These are phyloP conservation scores for Erodium moschatum DNA, from an alignment of 441 rosid species.

Conservation along the genomic window DNA sequence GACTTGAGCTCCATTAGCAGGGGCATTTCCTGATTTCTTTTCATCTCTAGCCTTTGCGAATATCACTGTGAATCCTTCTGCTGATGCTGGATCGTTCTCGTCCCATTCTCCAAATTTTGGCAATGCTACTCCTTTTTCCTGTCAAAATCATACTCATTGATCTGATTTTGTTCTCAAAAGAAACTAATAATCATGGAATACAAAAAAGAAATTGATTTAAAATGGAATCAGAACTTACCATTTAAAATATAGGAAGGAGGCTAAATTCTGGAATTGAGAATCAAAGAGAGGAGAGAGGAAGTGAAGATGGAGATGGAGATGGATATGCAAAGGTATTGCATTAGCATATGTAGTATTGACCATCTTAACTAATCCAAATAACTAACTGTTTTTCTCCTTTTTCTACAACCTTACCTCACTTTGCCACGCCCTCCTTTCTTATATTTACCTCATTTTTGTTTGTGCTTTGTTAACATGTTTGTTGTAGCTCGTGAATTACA, in stretches of 20 bases:
- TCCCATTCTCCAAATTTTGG: conserved; percentile 95
- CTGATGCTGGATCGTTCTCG: conserved; percentile 78
- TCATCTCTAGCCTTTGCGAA: conserved; percentile 76
- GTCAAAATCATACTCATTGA: conserved; percentile 13
- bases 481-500: too few species aligned
- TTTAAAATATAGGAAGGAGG: neutral
- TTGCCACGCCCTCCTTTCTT: too few species aligned
- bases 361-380: too few species aligned
- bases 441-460: too few species aligned
- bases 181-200: neutral
- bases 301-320: neutral
- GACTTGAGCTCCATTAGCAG: conserved; percentile 20
- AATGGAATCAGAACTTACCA: neutral
- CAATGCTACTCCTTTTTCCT: conserved; percentile 57
- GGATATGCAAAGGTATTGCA: too few species aligned
- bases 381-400: too few species aligned
- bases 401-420: too few species aligned
- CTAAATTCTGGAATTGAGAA: too few species aligned
- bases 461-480: too few species aligned
- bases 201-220: too few species aligned
- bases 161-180: too few species aligned
- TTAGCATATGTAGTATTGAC: too few species aligned
- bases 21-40: conserved; percentile 39
- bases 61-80: conserved; percentile 78
- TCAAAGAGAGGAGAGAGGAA: neutral